These are phyloP conservation scores for Cordyceps tenuipes DNA, from an alignment of 2,329 filamentous ascomycete genomes.

Conservation along the genomic window DNA sequence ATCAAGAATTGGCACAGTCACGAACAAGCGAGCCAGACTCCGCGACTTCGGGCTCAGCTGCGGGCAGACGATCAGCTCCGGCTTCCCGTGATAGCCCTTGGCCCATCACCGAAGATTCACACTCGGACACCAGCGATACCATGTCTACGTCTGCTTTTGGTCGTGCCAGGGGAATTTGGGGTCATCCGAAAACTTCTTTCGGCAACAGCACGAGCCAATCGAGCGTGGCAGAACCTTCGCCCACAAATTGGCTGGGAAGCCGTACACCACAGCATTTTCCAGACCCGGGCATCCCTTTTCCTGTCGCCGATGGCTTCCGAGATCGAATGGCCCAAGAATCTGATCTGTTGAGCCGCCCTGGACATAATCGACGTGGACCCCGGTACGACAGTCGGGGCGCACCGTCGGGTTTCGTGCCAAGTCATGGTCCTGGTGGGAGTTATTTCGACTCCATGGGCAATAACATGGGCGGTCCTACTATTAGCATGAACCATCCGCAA, in stretches of 20 bases:
- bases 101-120: constrained; percentile 45
- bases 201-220: constrained; percentile 26
- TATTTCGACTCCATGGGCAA: constrained; percentile 30
- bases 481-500: constrained; percentile 27
- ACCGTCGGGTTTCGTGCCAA: constrained; percentile 24
- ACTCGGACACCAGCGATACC: constrained; percentile 49
- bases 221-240: constrained; percentile 28
- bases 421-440: constrained; percentile 26
- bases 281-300: constrained; percentile 30
- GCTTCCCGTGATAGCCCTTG: constrained; percentile 39
- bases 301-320: constrained; percentile 33
- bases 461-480: constrained; percentile 25
- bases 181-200: constrained; percentile 36
- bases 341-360: constrained; percentile 37
- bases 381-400: constrained; percentile 39
- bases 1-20: constrained; percentile 60
- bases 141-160: constrained; percentile 43
- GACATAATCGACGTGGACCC: constrained; percentile 35
- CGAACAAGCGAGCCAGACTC: constrained; percentile 50
- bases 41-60: constrained; percentile 17
- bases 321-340: constrained; percentile 42
- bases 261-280: constrained; percentile 32
- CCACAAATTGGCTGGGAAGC: constrained; percentile 37
- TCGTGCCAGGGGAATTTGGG: constrained; percentile 50
- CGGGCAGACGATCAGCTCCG: constrained; percentile 16